Base-by-base conservation (phyloP, 73 alveolate genomes). In the Paramecium octaurelia region DNA sequence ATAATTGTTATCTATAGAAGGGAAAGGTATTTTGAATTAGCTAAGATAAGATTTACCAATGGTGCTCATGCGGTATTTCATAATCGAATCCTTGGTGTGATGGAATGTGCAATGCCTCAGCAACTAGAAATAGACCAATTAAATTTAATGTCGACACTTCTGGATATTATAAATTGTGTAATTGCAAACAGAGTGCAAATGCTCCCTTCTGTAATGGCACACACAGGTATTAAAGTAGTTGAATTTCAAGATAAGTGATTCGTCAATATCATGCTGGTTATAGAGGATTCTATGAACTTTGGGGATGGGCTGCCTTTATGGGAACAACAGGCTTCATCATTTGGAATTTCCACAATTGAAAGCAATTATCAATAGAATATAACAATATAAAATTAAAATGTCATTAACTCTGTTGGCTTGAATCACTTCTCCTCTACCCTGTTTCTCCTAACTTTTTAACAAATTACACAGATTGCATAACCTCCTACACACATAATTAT, bases 161-260 rank as follows among this genome's bases (percentile, higher is more conserved):
- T 21, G 99, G 98, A 34, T 96, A 96, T 92, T 96, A 90, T 93
- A 96, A 96, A 88, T 85, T 96, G 43, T 96, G 98, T 95, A 95
- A 96, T 93, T 96, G 99, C 90, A 96, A 96, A 86, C 87, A 86
- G 92, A 92, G 97, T 43, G 97, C 99, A 29, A 96, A 96, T 86
- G 97, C 99, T 75, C 99, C 99, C n/a, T 96, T 96, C 96, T 96
- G 99, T 92, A 96, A 96, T 91, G 98, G 97, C 6, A 96, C 99
- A 38, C 98, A 96, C 80, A 90, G 95, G 92, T 92, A 92, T 27
- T 9, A 27, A 87, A 58, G 86, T 95, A 12, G 8, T 31, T 57
- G 20, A 91, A 27, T 29, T 34, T 43, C 29, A 31, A 80, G 91
- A 89, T 46, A 89, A 83, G 88, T 73, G 54, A 83, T 70, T 18